Evolutionary conservation across 1,284 basidiomycete species (phyloP).

Genomic region (Coniferiporia weirii): DNA sequence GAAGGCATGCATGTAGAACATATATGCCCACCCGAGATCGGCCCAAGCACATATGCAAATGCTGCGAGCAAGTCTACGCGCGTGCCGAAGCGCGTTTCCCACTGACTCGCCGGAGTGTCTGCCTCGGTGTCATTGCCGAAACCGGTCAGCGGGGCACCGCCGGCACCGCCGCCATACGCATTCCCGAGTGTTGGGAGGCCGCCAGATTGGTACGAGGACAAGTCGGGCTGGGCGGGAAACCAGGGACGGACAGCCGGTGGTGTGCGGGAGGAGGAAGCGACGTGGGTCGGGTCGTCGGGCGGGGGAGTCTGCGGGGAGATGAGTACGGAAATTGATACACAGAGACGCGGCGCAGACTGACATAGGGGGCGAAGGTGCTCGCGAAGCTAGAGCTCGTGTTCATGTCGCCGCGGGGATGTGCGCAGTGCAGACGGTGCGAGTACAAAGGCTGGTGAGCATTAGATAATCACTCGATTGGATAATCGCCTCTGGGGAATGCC

Average conservation of each 20-base stretch:
- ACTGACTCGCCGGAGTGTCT: slow-evolving; percentile 51
- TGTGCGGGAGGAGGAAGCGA: slow-evolving; percentile 26
- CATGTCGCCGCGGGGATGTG: background rate
- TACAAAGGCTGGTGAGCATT: too few species aligned
- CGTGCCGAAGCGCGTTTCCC: slow-evolving; percentile 68
- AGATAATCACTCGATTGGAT: too few species aligned
- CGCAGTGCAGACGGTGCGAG: too few species aligned
- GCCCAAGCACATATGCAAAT: slow-evolving; percentile 66
- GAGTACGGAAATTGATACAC: background rate
- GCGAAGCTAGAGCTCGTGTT: slow-evolving; percentile 25
- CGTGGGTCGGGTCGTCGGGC: slow-evolving; percentile 43
- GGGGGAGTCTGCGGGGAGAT: slow-evolving; percentile 44
- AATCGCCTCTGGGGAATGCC: too few species aligned
- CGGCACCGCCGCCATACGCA: slow-evolving; percentile 37
- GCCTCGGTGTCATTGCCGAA: slow-evolving; percentile 33
- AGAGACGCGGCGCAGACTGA: slow-evolving; percentile 25
- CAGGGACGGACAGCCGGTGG: slow-evolving; percentile 35
- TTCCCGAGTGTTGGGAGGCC: slow-evolving; percentile 54
- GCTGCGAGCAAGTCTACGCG: slow-evolving; percentile 70
- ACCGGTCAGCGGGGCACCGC: slow-evolving; percentile 14
- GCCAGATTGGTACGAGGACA: slow-evolving; percentile 64
- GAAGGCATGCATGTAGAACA: too few species aligned
- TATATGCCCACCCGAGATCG: slow-evolving; percentile 57
- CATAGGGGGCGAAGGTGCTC: slow-evolving; percentile 49
- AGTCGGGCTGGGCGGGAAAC: slow-evolving; percentile 44